Percentiles rank a stretch among this genome's conserved stretches.
Evolutionary conservation across 257 asterid species (phyloP).

Genomic region (Marsdenia floribunda): DNA sequence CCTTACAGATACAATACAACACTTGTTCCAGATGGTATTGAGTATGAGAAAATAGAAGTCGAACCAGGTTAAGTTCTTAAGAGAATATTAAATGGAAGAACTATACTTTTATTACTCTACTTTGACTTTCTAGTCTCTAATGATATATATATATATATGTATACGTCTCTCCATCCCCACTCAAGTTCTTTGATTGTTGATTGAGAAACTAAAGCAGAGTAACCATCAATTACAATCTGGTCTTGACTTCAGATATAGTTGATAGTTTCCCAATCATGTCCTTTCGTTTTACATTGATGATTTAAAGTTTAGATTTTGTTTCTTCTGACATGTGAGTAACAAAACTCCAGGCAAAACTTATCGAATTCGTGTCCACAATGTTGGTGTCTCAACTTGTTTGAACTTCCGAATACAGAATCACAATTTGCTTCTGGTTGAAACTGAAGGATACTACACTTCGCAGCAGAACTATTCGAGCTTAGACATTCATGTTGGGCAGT

Average conservation of each 20-base stretch:
- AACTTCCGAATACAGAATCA: slow-evolving; percentile 87
- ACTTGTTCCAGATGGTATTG: slow-evolving; percentile 81
- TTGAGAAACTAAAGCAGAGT: neutral
- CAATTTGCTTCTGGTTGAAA: slow-evolving; percentile 78
- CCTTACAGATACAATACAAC: slow-evolving; percentile 79
- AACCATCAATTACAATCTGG: neutral
- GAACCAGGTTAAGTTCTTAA: slow-evolving; percentile 59
- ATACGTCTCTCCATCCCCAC: neutral
- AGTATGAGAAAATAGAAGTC: slow-evolving; percentile 69
- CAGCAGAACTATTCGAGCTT: slow-evolving; percentile 76
- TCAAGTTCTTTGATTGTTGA: neutral
- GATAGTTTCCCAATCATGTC: neutral
- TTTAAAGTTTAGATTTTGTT: neutral
- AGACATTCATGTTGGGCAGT: slow-evolving; percentile 94
- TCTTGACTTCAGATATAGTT: neutral
- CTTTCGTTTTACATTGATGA: neutral
- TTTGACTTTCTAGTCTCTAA: neutral
- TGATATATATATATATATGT: neutral
- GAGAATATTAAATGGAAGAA: neutral
- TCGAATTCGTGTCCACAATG: slow-evolving; percentile 82
- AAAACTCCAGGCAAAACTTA: slow-evolving; percentile 70
- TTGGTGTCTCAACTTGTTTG: slow-evolving; percentile 79
- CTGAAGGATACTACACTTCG: slow-evolving; percentile 82
- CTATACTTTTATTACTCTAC: neutral
- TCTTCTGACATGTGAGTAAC: neutral